Evolutionary conservation across 1,284 basidiomycete genomes (phyloP).

Genomic region (Cryptococcus floricola): DNA sequence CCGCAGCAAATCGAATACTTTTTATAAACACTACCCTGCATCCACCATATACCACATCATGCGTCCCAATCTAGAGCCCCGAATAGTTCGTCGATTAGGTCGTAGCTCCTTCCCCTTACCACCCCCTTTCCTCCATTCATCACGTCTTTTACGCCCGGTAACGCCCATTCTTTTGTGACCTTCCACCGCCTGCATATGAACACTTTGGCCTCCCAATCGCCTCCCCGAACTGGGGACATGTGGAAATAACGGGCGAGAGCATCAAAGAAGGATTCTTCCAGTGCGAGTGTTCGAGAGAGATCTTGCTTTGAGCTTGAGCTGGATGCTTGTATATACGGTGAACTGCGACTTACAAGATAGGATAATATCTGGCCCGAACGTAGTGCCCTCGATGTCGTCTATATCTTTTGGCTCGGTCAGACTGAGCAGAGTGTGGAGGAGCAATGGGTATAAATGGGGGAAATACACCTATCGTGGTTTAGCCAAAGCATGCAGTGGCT

Average conservation of each 20-base stretch:
- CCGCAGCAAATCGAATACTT: constrained; percentile 45
- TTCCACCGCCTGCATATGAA: constrained; percentile 43
- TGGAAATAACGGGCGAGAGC: constrained; percentile 38
- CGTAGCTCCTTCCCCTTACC: constrained; percentile 31
- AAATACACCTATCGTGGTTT: constrained; percentile 41
- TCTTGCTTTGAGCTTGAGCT: constrained; percentile 18
- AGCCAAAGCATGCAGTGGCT: background rate
- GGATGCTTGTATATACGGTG: background rate
- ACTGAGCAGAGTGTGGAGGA: constrained; percentile 38
- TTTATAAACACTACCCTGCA: constrained; percentile 25
- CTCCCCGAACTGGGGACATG: constrained; percentile 34
- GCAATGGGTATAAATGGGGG: constrained; percentile 42
- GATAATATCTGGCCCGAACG: constrained; percentile 42
- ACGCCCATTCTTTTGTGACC: constrained; percentile 31
- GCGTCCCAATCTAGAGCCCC: constrained; percentile 35
- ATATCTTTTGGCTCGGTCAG: constrained; percentile 25
- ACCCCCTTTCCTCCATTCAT: constrained; percentile 40
- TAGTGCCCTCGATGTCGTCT: constrained; percentile 9
- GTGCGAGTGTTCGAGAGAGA: constrained; percentile 38
- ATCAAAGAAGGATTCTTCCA: constrained; percentile 48
- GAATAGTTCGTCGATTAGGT: constrained; percentile 38
- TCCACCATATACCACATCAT: constrained; percentile 3
- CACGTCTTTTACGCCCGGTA: constrained; percentile 30
- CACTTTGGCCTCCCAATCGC: constrained; percentile 32
- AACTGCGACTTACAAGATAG: constrained; percentile 35